These are phyloP conservation scores for Spinacia oleracea DNA, from an alignment of 179 eudicot genomes.

Conservation along the genomic window DNA sequence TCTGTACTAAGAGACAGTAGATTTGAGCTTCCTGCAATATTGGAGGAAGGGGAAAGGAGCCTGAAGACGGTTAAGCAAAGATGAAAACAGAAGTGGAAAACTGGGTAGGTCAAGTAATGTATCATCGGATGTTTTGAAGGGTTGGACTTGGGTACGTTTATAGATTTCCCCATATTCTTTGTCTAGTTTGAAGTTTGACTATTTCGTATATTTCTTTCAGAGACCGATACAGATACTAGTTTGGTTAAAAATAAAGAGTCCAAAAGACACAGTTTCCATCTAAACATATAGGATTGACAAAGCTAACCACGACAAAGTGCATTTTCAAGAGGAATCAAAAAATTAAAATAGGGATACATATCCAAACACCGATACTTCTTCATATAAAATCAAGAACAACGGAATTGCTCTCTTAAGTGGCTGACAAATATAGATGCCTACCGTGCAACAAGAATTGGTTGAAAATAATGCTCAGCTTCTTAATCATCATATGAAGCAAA, in stretches of 20 bases:
- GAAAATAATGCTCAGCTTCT: neutral
- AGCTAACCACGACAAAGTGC: neutral
- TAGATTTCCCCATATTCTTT: neutral
- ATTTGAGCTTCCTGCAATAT: neutral
- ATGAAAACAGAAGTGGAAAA: neutral
- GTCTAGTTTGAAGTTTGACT: neutral
- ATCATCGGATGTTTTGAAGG: neutral
- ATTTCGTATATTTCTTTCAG: neutral
- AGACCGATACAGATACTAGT: neutral
- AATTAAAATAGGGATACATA: neutral
- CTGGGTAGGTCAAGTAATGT: neutral
- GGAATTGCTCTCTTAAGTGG: neutral
- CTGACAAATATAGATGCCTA: neutral
- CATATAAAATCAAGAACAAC: neutral
- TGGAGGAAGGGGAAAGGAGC: slow-evolving; percentile 1
- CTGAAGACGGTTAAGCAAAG: neutral
- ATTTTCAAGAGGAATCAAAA: neutral
- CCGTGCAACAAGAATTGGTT: too few species aligned
- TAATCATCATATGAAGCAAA: neutral
- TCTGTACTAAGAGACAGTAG: neutral
- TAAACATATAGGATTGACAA: neutral
- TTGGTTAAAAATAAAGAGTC: neutral
- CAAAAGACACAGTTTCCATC: neutral
- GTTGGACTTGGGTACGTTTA: neutral
- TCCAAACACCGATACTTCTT: neutral